Percentiles rank a stretch among this genome's conserved stretches.
Conservation (phyloP, 2,329 filamentous ascomycete genomes). For the Talaromyces piceae region DNA sequence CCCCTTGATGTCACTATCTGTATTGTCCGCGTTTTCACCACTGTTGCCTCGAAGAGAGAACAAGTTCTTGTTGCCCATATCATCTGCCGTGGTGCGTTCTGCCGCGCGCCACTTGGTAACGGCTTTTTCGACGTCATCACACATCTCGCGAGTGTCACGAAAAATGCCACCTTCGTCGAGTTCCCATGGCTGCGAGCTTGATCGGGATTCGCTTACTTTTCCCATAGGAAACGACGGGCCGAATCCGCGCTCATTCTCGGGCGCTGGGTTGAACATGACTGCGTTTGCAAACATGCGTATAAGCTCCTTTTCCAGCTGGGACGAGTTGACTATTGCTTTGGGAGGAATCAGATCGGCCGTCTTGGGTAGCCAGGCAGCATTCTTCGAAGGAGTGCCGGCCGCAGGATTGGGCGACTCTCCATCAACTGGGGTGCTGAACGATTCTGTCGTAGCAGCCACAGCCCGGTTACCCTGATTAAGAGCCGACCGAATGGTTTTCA, state of each 20-base stretch:
- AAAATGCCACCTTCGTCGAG: slow-evolving; percentile 80
- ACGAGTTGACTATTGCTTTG: slow-evolving; percentile 83
- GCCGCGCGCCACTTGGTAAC: slow-evolving; percentile 69
- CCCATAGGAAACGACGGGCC: slow-evolving; percentile 52
- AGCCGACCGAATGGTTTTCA: slow-evolving; percentile 68
- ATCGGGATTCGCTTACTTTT: slow-evolving; percentile 32
- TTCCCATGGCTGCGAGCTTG: slow-evolving; percentile 51
- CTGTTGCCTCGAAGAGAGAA: slow-evolving; percentile 30
- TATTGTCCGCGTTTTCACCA: slow-evolving; percentile 31
- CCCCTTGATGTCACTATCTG: slow-evolving; percentile 26
- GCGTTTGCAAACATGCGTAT: slow-evolving; percentile 97
- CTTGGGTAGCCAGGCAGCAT: slow-evolving; percentile 42
- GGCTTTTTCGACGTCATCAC: slow-evolving; percentile 72
- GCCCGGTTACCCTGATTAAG: slow-evolving; percentile 47
- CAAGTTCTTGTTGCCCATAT: slow-evolving; percentile 29
- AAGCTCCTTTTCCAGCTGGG: slow-evolving; percentile 85
- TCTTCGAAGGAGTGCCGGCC: slow-evolving; percentile 30
- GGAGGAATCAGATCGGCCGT: slow-evolving; percentile 75
- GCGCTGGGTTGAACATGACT: slow-evolving; percentile 94
- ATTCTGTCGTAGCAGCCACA: slow-evolving; percentile 40
- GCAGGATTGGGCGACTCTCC: slow-evolving; percentile 42
- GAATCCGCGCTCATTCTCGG: slow-evolving; percentile 62
- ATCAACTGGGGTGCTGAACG: slow-evolving; percentile 57
- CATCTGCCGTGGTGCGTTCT: slow-evolving; percentile 42
- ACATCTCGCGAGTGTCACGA: slow-evolving; percentile 83